Evolutionary conservation across 2,329 filamentous ascomycete species (phyloP), one percentile per base, ranked within the genome.

Genomic region (Paraphaeosphaeria sporulosa): DNA sequence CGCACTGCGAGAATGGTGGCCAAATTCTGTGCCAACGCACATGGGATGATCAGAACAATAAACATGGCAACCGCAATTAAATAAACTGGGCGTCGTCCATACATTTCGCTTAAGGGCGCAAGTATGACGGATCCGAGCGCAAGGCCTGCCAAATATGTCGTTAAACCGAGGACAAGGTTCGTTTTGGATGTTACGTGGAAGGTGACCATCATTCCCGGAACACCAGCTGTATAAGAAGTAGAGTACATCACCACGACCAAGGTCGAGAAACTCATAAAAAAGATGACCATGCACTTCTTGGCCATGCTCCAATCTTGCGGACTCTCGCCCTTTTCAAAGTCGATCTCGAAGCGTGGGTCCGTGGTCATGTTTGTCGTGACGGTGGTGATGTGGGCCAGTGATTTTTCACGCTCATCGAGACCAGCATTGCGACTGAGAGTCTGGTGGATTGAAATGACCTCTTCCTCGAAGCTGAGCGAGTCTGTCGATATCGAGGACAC

Each of bases 141-240:
- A 49, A 95, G 83, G 5, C 92, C 92, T 25, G 92, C 75, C 9
- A 95, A 83, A 71, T 95, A 96, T 0, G 89, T 89, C 0, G 92
- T 95, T 47, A 96, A 82, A 5, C 92, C 92, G 2, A 95, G 80
- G 0, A 91, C 91, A 0, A 89, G 85, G n/a, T 89, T 76, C 0
- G 86, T 87, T 36, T 86, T 82, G 15, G 80, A 83, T 7, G 80
- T 72, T 19, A 87, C 81, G 40, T 83, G 78, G 66, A 93, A 94
- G 54, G 92, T 89, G 15, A 82, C 75, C 70, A 87, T 86, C 76
- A 96, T 86, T 0, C 90, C 89, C 0, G 86, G 84, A 36, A 91
- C 86, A 2, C 88, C 89, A 0, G 89, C 86, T 0, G 92, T 93
- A 73, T 95, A 96, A 54, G 87, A 89, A 0, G 92, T 95, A 49